phyloP scores from a whole-genome alignment of 768 basidiomycete genomes.

The Amanita muscaria region DNA sequence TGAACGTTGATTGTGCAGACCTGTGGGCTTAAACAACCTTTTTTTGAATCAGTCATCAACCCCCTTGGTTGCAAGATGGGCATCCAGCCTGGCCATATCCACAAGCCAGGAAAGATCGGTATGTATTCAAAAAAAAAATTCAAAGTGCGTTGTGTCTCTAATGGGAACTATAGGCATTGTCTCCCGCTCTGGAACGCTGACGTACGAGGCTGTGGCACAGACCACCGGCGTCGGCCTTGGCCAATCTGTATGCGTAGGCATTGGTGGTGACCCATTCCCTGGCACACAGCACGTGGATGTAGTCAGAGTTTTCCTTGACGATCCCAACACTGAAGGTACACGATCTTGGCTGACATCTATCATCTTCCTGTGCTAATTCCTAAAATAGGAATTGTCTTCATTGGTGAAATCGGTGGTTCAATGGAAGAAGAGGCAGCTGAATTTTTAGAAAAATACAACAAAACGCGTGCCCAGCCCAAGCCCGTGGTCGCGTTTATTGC shows the following conservation, averaged over 20 bases:
- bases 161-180: conserved; percentile 67
- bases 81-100: conserved; percentile 96
- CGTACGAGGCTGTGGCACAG: conserved; percentile 98
- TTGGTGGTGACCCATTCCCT: conserved; percentile 96
- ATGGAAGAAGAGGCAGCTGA: conserved; percentile 99
- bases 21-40: no score
- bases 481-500: conserved; percentile 98
- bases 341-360: conserved; percentile 8
- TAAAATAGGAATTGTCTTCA: conserved; percentile 80
- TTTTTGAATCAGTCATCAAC: conserved; percentile 60
- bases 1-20: conserved; percentile 12
- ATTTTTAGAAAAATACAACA: conserved; percentile 89
- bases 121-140: conserved; percentile 19
- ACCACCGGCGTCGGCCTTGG: conserved; percentile 94
- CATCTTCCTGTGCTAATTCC: neutral
- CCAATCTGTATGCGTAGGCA: conserved; percentile 93
- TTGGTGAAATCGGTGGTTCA: conserved; percentile 97
- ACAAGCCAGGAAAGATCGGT: conserved; percentile 95
- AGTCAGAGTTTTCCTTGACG: conserved; percentile 91
- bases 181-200: conserved; percentile 91
- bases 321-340: conserved; percentile 90
- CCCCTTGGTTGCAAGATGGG: conserved; percentile 99
- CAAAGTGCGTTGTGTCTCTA: neutral
- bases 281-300: conserved; percentile 95
- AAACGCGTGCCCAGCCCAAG: conserved; percentile 77